Percentiles rank a stretch among this genome's conserved stretches.
phyloP scores from a whole-genome alignment of 148 eudicot species.

The Salicornia ramosissima region DNA sequence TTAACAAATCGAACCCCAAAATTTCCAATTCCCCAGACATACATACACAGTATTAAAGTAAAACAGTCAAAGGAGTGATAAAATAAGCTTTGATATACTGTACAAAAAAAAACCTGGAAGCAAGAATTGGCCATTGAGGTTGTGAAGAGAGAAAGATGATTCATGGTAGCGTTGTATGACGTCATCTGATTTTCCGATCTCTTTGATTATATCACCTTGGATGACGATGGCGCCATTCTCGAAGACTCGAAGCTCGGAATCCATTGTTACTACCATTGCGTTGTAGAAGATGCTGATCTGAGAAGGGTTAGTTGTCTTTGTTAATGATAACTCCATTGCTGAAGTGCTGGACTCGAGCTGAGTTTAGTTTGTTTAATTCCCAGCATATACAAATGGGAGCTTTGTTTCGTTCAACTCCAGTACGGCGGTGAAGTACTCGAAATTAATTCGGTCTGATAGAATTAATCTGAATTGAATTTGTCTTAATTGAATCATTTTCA shows the following conservation, averaged over 20 bases:
- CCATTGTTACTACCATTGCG: constrained; percentile 72
- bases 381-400: no score
- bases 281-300: constrained; percentile 37
- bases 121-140: constrained; percentile 50
- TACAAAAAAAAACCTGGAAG: constrained; percentile 50
- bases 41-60: no score
- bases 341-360: background rate
- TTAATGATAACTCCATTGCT: background rate
- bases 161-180: constrained; percentile 39
- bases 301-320: background rate
- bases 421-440: no score
- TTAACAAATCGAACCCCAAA: no score
- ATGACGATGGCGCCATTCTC: constrained; percentile 62
- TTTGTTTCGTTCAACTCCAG: no score
- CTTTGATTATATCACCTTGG: constrained; percentile 41
- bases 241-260: constrained; percentile 44
- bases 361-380: background rate
- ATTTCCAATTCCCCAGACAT: no score
- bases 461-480: no score
- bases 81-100: no score
- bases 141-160: constrained; percentile 27
- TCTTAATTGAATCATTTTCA: no score
- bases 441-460: no score
- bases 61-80: background rate
- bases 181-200: constrained; percentile 55